Evolutionary conservation across 192 early-diverging fungal species (phyloP).

Genomic region (Coemansia pectinata): DNA sequence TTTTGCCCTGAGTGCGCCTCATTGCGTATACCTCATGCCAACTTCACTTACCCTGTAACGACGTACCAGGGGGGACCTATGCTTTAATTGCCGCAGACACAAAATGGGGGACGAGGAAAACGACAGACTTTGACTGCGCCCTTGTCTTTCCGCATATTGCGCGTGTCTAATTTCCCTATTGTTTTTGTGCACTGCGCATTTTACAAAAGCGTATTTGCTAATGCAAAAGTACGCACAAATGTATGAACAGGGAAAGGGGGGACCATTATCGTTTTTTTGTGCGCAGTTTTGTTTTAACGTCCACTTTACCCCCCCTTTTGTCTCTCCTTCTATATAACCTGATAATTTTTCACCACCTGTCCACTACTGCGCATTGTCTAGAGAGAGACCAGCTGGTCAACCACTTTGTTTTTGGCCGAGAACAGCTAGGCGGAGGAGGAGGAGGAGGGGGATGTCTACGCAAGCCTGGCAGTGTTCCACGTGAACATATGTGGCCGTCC

Average conservation of each 20-base stretch:
- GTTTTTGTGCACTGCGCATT: constrained; percentile 4
- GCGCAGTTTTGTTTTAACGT: background rate
- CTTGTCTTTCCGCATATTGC: constrained; percentile 1
- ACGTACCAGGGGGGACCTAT: background rate
- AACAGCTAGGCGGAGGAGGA: background rate
- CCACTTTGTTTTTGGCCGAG: background rate
- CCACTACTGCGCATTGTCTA: background rate
- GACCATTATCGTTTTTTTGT: background rate
- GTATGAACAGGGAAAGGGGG: background rate
- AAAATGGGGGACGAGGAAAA: background rate
- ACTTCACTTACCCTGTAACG: background rate
- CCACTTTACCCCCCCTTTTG: background rate
- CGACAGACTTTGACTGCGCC: background rate
- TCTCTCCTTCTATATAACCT: background rate
- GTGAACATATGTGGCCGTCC: background rate
- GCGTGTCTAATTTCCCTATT: constrained; percentile 7
- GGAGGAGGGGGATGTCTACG: background rate
- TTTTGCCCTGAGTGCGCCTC: constrained; percentile 6
- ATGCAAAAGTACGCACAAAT: background rate
- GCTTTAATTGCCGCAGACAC: background rate
- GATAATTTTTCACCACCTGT: background rate
- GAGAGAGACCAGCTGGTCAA: background rate
- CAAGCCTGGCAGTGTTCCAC: background rate
- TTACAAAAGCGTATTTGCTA: background rate
- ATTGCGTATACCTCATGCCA: background rate